Evolutionary conservation across 176 grass and related monocot species (phyloP).

Genomic region (Elaeis guineensis): DNA sequence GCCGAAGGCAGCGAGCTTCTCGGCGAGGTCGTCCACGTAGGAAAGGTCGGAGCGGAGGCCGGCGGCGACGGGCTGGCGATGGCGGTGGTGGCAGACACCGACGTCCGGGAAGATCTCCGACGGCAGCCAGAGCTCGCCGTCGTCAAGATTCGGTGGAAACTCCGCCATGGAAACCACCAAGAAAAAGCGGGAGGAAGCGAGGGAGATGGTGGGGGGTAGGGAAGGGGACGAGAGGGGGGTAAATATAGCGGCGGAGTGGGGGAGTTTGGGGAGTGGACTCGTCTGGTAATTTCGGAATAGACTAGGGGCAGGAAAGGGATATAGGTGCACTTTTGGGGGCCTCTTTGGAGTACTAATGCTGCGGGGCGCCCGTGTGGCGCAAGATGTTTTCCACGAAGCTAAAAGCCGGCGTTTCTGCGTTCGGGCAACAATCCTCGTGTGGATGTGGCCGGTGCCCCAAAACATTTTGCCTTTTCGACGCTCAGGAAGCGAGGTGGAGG

Average conservation of each 20-base stretch:
- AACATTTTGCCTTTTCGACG: not conserved
- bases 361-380: no score
- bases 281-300: not conserved
- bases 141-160: slow-evolving; percentile 30
- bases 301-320: not conserved
- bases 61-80: not conserved
- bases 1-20: not conserved
- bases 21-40: slow-evolving; percentile 30
- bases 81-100: slow-evolving; percentile 25
- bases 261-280: not conserved
- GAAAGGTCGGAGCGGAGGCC: not conserved
- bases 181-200: not conserved
- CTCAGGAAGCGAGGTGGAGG: not conserved
- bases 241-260: not conserved
- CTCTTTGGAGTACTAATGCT: no score
- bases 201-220: not conserved
- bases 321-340: not conserved
- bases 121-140: slow-evolving; percentile 50
- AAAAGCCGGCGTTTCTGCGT: no score
- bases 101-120: slow-evolving; percentile 49
- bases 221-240: not conserved
- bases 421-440: no score
- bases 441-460: no score
- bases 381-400: no score
- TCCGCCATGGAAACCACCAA: not conserved